Base-by-base conservation (phyloP, 1,139 yeast species). In the Suhomyces coccinellae region DNA sequence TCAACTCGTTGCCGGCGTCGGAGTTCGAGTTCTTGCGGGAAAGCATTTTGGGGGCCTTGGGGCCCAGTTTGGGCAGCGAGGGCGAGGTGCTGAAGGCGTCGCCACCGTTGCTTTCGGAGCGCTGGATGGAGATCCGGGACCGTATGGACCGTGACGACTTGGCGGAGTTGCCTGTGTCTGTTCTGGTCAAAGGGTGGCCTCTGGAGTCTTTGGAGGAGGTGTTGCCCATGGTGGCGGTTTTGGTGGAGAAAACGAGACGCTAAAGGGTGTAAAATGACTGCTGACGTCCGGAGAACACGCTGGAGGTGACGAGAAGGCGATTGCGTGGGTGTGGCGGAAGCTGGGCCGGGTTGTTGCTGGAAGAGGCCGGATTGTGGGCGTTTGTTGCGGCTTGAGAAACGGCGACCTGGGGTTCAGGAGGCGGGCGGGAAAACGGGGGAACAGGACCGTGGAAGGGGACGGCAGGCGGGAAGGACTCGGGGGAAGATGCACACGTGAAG, bases 121-220 rank as follows among this genome's bases (percentile, higher is more conserved):
- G 66, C 45, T 59, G 61, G 30, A 71, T 53, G 36, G 79, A 72
- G 41, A 72, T 64, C 36, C 75, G 58, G 40, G 75, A 72, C 45
- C 79, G 64, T 16, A 75, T 62, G 3, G 84, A 79, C 44, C 83
- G 65, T 5, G 77, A 61, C 11, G 82, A 76, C 53, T 70, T 75
- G 24, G 75, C 71, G 4, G 83, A 78, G 47, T 69, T 73, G 43
- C 77, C 73, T 2, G 85, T 79, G 59, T 79, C 83, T 17, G 81
- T 70, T 41, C 84, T 66, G 15, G 76, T 66, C 57, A 80, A 74
- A 13, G 82, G 75, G 16, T 75, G 70, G 15, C 68, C 70, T 16
- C 67, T 58, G 29, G 47, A 32, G 37, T 49, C 53, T 54, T 71
- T 74, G 28, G 78, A 73, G 27, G 77, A 62, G 29, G 68, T 62